Evolutionary conservation across 352 stramenopile species (phyloP).

Genomic region (Globisporangium yorkense): DNA sequence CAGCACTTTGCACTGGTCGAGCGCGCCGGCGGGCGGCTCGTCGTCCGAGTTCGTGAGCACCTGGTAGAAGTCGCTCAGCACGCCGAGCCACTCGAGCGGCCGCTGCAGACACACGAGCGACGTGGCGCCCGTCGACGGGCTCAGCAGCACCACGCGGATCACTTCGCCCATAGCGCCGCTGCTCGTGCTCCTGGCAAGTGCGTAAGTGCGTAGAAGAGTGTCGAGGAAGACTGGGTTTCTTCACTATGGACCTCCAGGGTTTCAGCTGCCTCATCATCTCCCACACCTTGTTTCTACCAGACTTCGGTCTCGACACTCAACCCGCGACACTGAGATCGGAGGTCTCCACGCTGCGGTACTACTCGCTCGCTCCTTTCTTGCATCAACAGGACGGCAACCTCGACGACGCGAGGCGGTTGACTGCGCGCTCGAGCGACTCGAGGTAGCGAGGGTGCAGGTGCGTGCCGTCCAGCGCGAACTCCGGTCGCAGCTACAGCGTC

Average conservation of each 20-base stretch:
- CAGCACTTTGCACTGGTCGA: conserved; percentile 69
- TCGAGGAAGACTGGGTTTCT: no score
- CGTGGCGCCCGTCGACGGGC: conserved; percentile 55
- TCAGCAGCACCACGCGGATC: conserved; percentile 79
- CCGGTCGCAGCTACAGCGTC: conserved; percentile 32
- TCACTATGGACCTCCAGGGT: no score
- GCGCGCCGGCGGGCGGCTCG: conserved; percentile 41
- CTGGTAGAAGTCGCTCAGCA: conserved; percentile 80
- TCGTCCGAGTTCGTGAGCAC: conserved; percentile 80
- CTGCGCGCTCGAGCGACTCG: conserved; percentile 28
- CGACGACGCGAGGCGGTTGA: conserved; percentile 4
- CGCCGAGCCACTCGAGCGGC: conserved; percentile 66
- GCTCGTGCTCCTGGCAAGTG: no score
- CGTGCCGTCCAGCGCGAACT: conserved; percentile 74
- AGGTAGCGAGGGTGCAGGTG: conserved; percentile 82
- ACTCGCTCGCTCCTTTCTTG: no score
- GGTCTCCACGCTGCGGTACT: no score
- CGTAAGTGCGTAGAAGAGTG: no score
- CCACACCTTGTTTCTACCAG: no score
- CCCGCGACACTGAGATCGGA: no score
- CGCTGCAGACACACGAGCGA: conserved; percentile 78
- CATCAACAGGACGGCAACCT: not conserved
- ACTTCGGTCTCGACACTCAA: no score
- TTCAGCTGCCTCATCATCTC: no score
- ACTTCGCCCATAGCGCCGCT: conserved; percentile 50